Base-by-base conservation (phyloP, 805 yeast species). In the Spathaspora hagerdaliae region DNA sequence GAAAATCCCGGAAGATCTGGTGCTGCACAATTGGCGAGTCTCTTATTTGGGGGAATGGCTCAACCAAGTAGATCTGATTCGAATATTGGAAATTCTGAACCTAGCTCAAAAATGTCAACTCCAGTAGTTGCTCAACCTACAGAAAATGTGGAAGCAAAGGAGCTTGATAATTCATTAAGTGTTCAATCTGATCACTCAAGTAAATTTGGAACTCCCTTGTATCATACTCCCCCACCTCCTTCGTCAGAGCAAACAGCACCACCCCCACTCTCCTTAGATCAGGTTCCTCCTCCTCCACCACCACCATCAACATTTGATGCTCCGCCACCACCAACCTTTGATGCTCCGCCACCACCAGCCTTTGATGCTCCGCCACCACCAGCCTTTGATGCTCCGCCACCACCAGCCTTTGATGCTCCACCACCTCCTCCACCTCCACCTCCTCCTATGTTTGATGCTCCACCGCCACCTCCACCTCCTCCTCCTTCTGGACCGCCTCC, bases 21-120 rank as follows among this genome's bases (percentile, higher is more conserved):
- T 36, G 82, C 82, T 36, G 81, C 82, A 1, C 77, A 77, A 43
- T 63, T 79, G 43, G 83, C 83, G 1, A 75, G 74, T 40, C 63
- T 78, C 58, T 60, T 78, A 42, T 78, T 79, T 58, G 76, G 77
- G 1, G 81, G 81, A 5, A 69, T 72, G 71, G 60, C 74, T 10
- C 71, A 69, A 45, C 58, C 64, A 26, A 49, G 58, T 8, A 55
- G 58, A 36, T 50, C 48, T 7, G 26, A 37, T 14, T 43, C 45
- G 14, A 37, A 34, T 13, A 19, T 43, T 31, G 42, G 36, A 7
- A 42, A 36, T 9, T 41, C 54, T n/a, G 51, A 46, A n/a, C n/a
- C 44, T 15, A 44, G 43, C 31, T 41, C 39, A 10, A 26, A 24
- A 26, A 10, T 27, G 11, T 13, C 37, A 11, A 11, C 37, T 6